Evolutionary conservation across 75 land plant species (phyloP).

Genomic region (Sequoiadendron giganteum): DNA sequence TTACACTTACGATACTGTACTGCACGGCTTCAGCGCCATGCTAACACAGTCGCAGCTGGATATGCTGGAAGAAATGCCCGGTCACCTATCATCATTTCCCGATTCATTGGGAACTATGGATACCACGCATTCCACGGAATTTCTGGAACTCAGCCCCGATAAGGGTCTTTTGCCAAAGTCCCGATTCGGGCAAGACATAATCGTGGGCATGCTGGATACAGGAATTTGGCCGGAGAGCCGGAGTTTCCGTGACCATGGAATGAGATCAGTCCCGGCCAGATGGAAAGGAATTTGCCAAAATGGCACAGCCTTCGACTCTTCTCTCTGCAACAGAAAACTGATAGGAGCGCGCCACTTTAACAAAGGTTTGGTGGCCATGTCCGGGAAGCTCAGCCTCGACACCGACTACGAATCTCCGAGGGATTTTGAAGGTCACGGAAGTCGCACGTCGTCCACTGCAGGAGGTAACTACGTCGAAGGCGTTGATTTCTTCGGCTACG

Average conservation of each 20-base stretch:
- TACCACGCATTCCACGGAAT: conserved; percentile 40
- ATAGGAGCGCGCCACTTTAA: conserved; percentile 22
- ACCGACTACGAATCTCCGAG: conserved; percentile 17
- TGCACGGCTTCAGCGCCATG: conserved; percentile 32
- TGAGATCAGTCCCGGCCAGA: background rate
- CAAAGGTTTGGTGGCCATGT: conserved; percentile 11
- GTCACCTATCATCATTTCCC: conserved; percentile 9
- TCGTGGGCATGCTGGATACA: conserved; percentile 54
- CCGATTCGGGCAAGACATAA: conserved; percentile 17
- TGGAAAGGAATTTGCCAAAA: background rate
- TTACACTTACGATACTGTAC: conserved; percentile 23
- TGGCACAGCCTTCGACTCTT: background rate
- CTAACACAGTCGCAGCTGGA: conserved; percentile 17
- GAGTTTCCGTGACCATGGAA: conserved; percentile 35
- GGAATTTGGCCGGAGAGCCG: conserved; percentile 67
- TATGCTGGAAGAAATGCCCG: conserved; percentile 6
- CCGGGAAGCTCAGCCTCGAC: background rate
- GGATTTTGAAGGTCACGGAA: conserved; percentile 26
- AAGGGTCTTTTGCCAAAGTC: conserved; percentile 26
- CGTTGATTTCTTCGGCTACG: conserved; percentile 12
- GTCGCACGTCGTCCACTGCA: conserved; percentile 27
- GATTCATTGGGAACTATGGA: conserved; percentile 21
- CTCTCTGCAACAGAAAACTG: conserved; percentile 8
- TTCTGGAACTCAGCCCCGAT: conserved; percentile 16
- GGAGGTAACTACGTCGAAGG: conserved; percentile 13